Percentiles rank a stretch among this genome's conserved stretches.
Evolutionary conservation across 2,329 filamentous ascomycete species (phyloP).

Genomic region (Diaporthe vaccinii): DNA sequence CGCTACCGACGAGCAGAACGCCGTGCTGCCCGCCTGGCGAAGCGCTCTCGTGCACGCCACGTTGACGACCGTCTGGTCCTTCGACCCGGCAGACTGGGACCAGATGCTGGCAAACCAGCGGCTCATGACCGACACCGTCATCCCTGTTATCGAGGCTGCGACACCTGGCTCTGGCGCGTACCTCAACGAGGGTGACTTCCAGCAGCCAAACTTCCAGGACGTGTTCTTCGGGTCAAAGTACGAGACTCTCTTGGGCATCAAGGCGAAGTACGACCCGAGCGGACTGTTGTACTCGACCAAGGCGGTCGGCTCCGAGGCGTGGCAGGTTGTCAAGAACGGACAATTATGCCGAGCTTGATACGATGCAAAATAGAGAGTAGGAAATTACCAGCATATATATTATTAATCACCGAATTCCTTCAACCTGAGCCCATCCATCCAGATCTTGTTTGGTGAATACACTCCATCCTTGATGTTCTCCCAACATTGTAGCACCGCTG

Average conservation of each 20-base stretch:
- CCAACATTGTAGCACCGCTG: not conserved
- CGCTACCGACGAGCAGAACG: conserved; percentile 47
- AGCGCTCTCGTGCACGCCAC: conserved; percentile 50
- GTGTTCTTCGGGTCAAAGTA: conserved; percentile 52
- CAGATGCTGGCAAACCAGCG: conserved; percentile 46
- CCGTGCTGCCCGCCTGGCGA: conserved; percentile 57
- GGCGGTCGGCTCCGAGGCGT: conserved; percentile 56
- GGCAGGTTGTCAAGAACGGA: conserved; percentile 50
- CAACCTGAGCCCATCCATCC: not conserved
- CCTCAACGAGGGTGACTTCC: conserved; percentile 55
- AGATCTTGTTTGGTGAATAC: not conserved
- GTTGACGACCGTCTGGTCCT: conserved; percentile 50
- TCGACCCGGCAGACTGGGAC: conserved; percentile 50
- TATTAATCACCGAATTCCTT: not conserved
- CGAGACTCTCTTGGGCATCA: conserved; percentile 49
- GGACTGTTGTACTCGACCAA: conserved; percentile 54
- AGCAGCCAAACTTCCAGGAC: conserved; percentile 47
- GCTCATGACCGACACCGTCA: conserved; percentile 47
- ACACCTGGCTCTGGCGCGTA: conserved; percentile 50
- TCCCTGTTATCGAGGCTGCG: conserved; percentile 46
- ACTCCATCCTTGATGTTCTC: not conserved
- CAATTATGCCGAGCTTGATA: conserved; percentile 42
- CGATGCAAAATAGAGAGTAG: not conserved
- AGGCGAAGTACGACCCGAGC: conserved; percentile 54
- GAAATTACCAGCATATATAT: not conserved